Evolutionary conservation across 345 rosid genomes (phyloP).

Genomic region (Brassica napus): DNA sequence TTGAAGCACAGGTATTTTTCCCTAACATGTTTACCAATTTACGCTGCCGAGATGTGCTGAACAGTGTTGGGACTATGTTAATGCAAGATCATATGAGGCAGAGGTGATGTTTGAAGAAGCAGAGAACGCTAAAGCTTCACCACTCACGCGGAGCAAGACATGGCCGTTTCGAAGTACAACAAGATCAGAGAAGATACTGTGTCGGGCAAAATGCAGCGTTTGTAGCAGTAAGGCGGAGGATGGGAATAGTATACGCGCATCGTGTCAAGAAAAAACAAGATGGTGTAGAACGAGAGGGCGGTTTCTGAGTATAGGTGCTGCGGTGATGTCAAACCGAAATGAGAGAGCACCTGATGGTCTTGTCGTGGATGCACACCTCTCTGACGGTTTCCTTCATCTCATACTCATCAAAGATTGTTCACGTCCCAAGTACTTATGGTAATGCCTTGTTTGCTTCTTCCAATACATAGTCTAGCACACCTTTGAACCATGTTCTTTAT

Average conservation of each 20-base stretch:
- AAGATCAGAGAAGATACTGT: constrained; percentile 61
- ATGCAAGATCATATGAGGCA: constrained; percentile 71
- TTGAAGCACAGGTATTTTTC: constrained; percentile 70
- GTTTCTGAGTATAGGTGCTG: constrained; percentile 88
- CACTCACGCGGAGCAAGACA: constrained; percentile 39
- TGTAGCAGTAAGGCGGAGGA: constrained; percentile 51
- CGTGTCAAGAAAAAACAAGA: constrained; percentile 43
- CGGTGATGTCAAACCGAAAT: constrained; percentile 82
- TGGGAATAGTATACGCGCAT: constrained; percentile 9
- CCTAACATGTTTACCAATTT: not conserved
- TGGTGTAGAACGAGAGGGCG: constrained; percentile 71
- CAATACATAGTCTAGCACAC: not conserved
- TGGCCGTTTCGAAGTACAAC: constrained; percentile 41
- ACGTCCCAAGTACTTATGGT: constrained; percentile 79
- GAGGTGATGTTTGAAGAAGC: constrained; percentile 71
- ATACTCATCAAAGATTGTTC: constrained; percentile 84
- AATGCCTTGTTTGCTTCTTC: constrained; percentile 30
- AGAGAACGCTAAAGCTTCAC: constrained; percentile 39
- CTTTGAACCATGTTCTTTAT: not conserved
- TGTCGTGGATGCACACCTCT: constrained; percentile 94
- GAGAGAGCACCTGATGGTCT: constrained; percentile 95
- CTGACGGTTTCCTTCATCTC: constrained; percentile 93
- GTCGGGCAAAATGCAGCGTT: constrained; percentile 67
- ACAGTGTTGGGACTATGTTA: constrained; percentile 10
- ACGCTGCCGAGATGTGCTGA: not conserved